These are phyloP conservation scores for Herpetomonas samuelpessoai DNA, from an alignment of 208 protist species.

Conservation along the genomic window DNA sequence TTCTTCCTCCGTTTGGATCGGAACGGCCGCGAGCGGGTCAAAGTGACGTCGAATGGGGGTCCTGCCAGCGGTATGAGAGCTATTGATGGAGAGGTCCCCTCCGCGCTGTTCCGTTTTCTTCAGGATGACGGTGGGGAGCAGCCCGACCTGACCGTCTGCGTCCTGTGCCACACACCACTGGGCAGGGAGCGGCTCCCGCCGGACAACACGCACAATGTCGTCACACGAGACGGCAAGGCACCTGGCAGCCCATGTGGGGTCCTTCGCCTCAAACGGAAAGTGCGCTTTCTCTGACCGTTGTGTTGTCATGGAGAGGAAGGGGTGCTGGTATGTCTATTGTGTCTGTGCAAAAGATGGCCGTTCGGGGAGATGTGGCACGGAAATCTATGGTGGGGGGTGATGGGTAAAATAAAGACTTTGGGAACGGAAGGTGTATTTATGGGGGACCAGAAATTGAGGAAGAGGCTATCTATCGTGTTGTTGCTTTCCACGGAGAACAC, in stretches of 20 bases:
- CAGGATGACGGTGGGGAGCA: constrained; percentile 28
- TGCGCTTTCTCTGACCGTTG: constrained; percentile 20
- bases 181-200: constrained; percentile 14
- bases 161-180: constrained; percentile 50
- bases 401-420: too few relatives aligned
- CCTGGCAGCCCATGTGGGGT: constrained; percentile 4
- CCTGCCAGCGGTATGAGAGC: too few relatives aligned
- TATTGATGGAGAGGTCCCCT: too few relatives aligned
- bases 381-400: too few relatives aligned
- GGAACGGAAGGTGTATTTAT: too few relatives aligned
- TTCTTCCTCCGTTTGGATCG: neutral
- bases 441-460: too few relatives aligned
- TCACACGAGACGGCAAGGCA: constrained; percentile 24
- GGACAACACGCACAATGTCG: constrained; percentile 32
- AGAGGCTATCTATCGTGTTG: too few relatives aligned
- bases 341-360: too few relatives aligned
- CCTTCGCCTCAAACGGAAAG: constrained; percentile 26
- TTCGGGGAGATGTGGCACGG: too few relatives aligned
- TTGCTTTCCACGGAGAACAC: too few relatives aligned
- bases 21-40: neutral
- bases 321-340: too few relatives aligned
- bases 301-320: neutral
- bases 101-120: neutral
- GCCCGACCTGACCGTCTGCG: constrained; percentile 30
- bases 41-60: neutral